Evolutionary conservation across 805 yeast species (phyloP), one percentile per base, ranked within the genome.

Genomic region (Metschnikowia peoriensis): DNA sequence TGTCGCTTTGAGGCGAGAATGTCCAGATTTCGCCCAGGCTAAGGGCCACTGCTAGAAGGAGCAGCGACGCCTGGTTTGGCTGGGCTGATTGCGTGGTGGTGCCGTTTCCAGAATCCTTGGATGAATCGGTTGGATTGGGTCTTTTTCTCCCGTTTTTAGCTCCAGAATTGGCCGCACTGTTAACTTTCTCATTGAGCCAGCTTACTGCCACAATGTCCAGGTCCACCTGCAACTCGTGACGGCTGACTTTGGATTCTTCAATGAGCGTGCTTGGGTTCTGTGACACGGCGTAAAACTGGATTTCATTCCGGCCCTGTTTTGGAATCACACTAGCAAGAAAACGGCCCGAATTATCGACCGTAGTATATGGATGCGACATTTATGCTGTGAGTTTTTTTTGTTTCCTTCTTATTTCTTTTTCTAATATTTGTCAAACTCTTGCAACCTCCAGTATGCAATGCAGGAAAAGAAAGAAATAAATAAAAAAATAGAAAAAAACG

Each of bases 241-340:
- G 66, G 6, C 66, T 62, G 29, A 65, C 58, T 44, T 67, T 54
- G 8, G 67, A 48, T 22, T 56, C 58, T 7, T 56, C 52, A 29
- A 60, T 52, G 16, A 55, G 51, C 38, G 54, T 29, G n/a, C 61
- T 59, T 6, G 54, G 53, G 15, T 40, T 38, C 39, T 50, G 38
- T 15, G 35, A 9, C 28, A 57, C 47, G 10, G 60, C 74, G 59
- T 57, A 75, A 50, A 80, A 69, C 58, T 71, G 79, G 16, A 80
- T 69, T 63, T 80, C 82, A 47, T 70, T 76, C 50, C 77, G 66
- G 38, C 80, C 79, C 15, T 70, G 70, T 45, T 78, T 76, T 32
- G 77, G 69, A 6, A 75, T 67, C 15, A 73, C 60, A 46, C 70
- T 69, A 44, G 81, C 78, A 50, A 66, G 66, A 52, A 62, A 71